A percentile compares a stretch with the other conserved stretches of the same genome.
Evolutionary conservation across 345 rosid species (phyloP).

Genomic region (Gossypium herbaceum): DNA sequence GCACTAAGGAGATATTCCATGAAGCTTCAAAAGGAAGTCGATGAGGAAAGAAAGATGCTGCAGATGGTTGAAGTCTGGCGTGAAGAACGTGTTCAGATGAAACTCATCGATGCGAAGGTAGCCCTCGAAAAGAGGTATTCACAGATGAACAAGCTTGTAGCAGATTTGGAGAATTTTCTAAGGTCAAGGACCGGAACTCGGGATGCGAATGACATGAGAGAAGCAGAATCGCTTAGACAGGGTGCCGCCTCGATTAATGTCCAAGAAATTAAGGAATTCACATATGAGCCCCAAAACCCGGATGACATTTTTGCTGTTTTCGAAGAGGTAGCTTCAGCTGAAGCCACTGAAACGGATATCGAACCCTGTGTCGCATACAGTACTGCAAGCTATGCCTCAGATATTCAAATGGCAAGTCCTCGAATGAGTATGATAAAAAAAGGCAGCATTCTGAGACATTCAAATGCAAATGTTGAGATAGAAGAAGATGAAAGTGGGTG

Average conservation of each 20-base stretch:
- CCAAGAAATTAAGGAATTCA: conserved; percentile 49
- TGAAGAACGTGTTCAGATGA: conserved; percentile 85
- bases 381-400: conserved; percentile 42
- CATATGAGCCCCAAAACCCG: conserved; percentile 42
- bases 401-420: conserved; percentile 47
- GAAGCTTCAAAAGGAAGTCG: conserved; percentile 53
- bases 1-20: conserved; percentile 47
- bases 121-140: conserved; percentile 40
- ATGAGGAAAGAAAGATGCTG: conserved; percentile 69
- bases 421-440: conserved; percentile 28
- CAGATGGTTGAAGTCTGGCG: conserved; percentile 88
- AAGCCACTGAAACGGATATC: conserved; percentile 30
- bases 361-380: conserved; percentile 25
- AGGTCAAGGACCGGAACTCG: conserved; percentile 31
- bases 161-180: conserved; percentile 49
- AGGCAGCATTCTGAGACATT: conserved; percentile 29
- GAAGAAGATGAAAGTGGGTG: conserved; percentile 93
- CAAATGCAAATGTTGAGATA: conserved; percentile 26
- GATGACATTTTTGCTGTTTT: conserved; percentile 57
- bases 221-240: conserved; percentile 36
- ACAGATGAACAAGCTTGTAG: conserved; percentile 45
- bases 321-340: conserved; percentile 44
- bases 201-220: conserved; percentile 30
- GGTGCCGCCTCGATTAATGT: conserved; percentile 44
- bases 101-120: conserved; percentile 66